Percentiles rank a stretch among this genome's conserved stretches.
Conservation (phyloP, 2,329 filamentous ascomycete genomes). For the Aspergillus tamarii region DNA sequence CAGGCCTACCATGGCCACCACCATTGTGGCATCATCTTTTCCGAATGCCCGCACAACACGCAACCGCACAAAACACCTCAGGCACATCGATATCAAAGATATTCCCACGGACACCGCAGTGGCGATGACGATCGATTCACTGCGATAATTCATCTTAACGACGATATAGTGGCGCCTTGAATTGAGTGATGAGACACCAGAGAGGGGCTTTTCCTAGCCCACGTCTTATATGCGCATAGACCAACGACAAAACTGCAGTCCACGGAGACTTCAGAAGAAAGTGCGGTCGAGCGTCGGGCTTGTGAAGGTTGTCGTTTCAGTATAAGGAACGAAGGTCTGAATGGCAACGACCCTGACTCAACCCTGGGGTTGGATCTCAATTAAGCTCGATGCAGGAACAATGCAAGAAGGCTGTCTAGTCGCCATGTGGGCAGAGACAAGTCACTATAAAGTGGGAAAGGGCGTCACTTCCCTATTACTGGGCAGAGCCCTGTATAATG, state of each 20-base stretch:
- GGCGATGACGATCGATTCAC: not conserved
- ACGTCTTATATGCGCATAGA: not conserved
- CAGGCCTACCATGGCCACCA: conserved; percentile 1
- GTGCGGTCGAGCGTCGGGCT: not conserved
- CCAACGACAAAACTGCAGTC: not conserved
- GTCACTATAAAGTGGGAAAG: not conserved
- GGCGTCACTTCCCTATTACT: not conserved
- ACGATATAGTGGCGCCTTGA: not conserved
- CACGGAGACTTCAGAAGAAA: not conserved
- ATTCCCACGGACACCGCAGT: conserved; percentile 3
- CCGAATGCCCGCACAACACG: conserved; percentile 3
- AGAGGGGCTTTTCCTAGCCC: not conserved
- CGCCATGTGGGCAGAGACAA: not conserved
- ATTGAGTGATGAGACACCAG: not conserved
- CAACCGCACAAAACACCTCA: conserved; percentile 6
- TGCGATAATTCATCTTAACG: not conserved
- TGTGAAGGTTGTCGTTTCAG: not conserved
- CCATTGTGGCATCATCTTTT: conserved; percentile 2
- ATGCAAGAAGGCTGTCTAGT: not conserved
- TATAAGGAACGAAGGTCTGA: no score
- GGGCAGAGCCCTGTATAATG: not conserved
- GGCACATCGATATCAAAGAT: not conserved
- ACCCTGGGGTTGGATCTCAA: not conserved
- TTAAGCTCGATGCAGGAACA: not conserved
- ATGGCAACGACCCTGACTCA: not conserved